phyloP scores from a whole-genome alignment of 2,329 filamentous ascomycete genomes.

The Diaporthe batatas region DNA sequence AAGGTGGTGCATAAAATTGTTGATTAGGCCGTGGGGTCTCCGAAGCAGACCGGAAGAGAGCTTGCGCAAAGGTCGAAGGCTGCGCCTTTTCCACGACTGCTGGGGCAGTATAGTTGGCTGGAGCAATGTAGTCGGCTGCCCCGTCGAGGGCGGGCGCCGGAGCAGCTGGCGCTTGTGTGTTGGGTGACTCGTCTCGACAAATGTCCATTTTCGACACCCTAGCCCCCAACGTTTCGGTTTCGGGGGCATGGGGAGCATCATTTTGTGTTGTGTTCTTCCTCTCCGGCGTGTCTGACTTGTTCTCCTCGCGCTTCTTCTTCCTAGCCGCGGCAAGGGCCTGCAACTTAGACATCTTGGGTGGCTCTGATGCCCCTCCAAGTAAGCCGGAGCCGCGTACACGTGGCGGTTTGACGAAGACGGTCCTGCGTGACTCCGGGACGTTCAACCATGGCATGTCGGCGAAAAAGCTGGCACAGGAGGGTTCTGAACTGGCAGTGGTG shows the following conservation, averaged over 20 bases:
- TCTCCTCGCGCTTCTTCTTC: slow-evolving; percentile 83
- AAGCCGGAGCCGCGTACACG: slow-evolving; percentile 73
- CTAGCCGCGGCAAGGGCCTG: slow-evolving; percentile 89
- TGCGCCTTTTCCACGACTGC: slow-evolving; percentile 41
- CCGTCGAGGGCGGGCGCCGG: slow-evolving; percentile 20
- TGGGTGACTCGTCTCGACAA: background rate
- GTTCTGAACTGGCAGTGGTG: slow-evolving; percentile 43
- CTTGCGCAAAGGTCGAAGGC: slow-evolving; percentile 70
- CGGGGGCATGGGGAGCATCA: background rate
- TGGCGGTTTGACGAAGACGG: slow-evolving; percentile 71
- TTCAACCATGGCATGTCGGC: slow-evolving; percentile 87
- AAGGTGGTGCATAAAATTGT: slow-evolving; percentile 60
- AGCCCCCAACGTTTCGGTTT: background rate
- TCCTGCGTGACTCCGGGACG: slow-evolving; percentile 74
- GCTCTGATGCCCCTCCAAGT: slow-evolving; percentile 77
- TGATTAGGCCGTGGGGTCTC: slow-evolving; percentile 44
- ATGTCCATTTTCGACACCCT: background rate
- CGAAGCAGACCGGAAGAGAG: slow-evolving; percentile 61
- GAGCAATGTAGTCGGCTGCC: background rate
- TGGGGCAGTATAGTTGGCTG: background rate
- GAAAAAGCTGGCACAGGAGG: slow-evolving; percentile 74
- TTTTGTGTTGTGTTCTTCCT: slow-evolving; percentile 7
- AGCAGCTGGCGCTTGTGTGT: background rate
- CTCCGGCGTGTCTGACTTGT: slow-evolving; percentile 50
- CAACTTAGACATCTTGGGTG: slow-evolving; percentile 87